Evolutionary conservation across 345 rosid species (phyloP), one percentile per base, ranked within the genome.

Genomic region (Raphanus sativus): DNA sequence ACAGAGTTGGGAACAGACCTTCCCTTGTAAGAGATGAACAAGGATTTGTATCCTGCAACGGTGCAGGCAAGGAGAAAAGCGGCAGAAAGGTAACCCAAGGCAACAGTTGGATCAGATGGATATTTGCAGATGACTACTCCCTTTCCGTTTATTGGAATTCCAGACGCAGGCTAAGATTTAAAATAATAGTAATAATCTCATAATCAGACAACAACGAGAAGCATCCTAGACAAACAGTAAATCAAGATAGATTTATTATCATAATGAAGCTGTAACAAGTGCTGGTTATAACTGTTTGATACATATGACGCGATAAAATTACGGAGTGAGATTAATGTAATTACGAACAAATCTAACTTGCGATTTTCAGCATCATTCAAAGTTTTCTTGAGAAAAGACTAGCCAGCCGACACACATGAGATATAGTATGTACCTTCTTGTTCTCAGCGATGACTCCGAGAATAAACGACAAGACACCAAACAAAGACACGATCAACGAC

Each of bases 381-480:
- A 17, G 4, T 17, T 6, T 54, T 54, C 4, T 45, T 45, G 16
- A 45, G 54, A 13, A 12, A 45, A 45, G 54, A 45, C 2, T 2
- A 3, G 50, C 50, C 1, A 21, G 21, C 21, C 21, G 21, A 21
- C 21, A 21, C 21, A 21, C 21, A 21, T 21, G 21, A 21, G 21
- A 21, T 21, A 21, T 16, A 52, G 8, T 52, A 45, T 12, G 6
- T 52, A 90, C 97, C 96, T 90, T 92, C 83, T 86, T 92, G 81
- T 90, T 92, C 83, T 92, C 97, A 0, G 96, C 97, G 30, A 90
- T 38, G 2, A 90, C 87, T 52, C 96, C 97, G 6, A 85, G 82
- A 45, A 87, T 3, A 81, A 92, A 92, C 6, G 97, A 92, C 65
- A 86, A 9, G 6, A 83, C 55, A 48, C 97, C 97, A 34, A 87